Percentiles rank a stretch among this genome's conserved stretches.
phyloP scores from a whole-genome alignment of 2,329 filamentous ascomycete species.

The Leptographium radiaticola region DNA sequence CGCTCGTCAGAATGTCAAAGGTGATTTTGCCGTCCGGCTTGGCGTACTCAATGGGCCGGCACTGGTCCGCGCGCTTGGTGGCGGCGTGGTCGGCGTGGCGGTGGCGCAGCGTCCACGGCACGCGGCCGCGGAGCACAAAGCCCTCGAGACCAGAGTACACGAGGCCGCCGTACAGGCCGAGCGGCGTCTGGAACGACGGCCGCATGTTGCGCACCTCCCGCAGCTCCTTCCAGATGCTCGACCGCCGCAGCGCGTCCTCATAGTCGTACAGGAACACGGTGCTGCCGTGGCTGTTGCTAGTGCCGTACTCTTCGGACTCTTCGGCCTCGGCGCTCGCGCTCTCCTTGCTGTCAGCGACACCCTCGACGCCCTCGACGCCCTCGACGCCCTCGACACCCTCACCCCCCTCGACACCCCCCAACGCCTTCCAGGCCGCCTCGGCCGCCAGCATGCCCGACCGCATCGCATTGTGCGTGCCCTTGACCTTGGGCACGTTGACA shows the following conservation, averaged over 20 bases:
- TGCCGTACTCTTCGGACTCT: background rate
- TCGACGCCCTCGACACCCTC: too few relatives aligned
- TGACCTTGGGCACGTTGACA: slow-evolving; percentile 95
- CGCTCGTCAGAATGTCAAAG: slow-evolving; percentile 92
- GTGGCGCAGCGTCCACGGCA: slow-evolving; percentile 88
- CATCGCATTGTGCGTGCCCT: slow-evolving; percentile 97
- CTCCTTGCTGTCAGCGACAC: background rate
- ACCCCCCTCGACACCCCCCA: slow-evolving; percentile 31
- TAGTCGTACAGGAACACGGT: slow-evolving; percentile 91
- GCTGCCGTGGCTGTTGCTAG: background rate
- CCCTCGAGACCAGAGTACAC: slow-evolving; percentile 89
- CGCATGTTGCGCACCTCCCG: slow-evolving; percentile 96
- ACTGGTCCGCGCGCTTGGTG: slow-evolving; percentile 69
- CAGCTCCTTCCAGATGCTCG: slow-evolving; percentile 85
- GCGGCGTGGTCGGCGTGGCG: slow-evolving; percentile 62
- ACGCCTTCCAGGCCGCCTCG: slow-evolving; percentile 72
- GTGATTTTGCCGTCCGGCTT: slow-evolving; percentile 92
- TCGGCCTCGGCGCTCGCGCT: background rate
- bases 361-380: background rate
- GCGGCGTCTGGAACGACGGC: slow-evolving; percentile 77
- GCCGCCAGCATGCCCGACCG: slow-evolving; percentile 93
- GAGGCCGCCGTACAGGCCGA: slow-evolving; percentile 82
- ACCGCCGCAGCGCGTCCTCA: slow-evolving; percentile 75
- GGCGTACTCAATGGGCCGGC: slow-evolving; percentile 83
- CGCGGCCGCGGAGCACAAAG: slow-evolving; percentile 70